A percentile compares a stretch with the other conserved stretches of the same genome.
These are phyloP conservation scores for Rhododendron simsii DNA, from an alignment of 148 eudicot genomes.

Conservation along the genomic window DNA sequence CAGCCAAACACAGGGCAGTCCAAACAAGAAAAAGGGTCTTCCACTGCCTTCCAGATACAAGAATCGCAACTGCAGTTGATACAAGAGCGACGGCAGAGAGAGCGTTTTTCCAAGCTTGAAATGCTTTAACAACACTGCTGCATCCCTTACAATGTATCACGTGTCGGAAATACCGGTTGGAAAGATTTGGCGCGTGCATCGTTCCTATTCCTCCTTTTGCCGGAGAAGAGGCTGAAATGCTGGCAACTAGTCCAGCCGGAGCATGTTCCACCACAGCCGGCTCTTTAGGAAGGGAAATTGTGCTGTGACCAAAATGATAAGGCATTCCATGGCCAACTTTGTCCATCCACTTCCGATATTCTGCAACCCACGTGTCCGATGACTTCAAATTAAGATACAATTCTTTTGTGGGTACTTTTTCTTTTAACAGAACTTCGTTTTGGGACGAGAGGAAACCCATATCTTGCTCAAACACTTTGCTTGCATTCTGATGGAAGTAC, in stretches of 20 bases:
- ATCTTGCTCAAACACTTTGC: conserved; percentile 96
- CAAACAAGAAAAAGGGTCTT: conserved; percentile 52
- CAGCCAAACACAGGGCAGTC: conserved; percentile 58
- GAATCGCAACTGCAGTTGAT: conserved; percentile 63
- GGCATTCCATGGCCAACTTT: conserved; percentile 99
- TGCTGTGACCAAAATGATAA: conserved; percentile 85
- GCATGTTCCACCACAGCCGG: conserved; percentile 96
- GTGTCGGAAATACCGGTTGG: conserved; percentile 81
- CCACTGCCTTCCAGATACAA: conserved; percentile 76
- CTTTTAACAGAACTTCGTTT: conserved; percentile 75
- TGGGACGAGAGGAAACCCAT: conserved; percentile 97
- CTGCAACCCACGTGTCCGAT: conserved; percentile 93
- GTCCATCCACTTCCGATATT: conserved; percentile 98
- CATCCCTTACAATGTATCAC: conserved; percentile 88
- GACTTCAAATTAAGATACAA: conserved; percentile 74
- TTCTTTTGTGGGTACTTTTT: conserved; percentile 71
- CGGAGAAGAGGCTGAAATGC: conserved; percentile 71
- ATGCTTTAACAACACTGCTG: conserved; percentile 49
- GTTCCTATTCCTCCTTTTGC: conserved; percentile 83
- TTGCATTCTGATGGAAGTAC: conserved; percentile 90
- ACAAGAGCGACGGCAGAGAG: conserved; percentile 51
- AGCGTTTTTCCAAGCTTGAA: conserved; percentile 61
- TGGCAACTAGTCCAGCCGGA: conserved; percentile 88
- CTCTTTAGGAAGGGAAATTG: conserved; percentile 54
- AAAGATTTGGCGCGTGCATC: conserved; percentile 69